phyloP scores from a whole-genome alignment of 2,329 filamentous ascomycete species.

The Apiospora hydei region DNA sequence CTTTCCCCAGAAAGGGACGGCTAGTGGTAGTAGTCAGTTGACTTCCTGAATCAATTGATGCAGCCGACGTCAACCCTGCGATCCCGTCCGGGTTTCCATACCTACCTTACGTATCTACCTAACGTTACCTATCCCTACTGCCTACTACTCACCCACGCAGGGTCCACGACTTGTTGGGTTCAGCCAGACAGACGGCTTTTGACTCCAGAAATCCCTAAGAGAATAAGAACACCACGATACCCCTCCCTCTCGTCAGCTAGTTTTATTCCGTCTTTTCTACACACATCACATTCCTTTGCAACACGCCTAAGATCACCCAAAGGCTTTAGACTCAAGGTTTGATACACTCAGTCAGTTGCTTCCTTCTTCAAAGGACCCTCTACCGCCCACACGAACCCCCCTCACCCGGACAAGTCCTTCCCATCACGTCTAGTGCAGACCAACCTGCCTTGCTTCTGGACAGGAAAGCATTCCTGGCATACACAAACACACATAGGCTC shows the following conservation, averaged over 20 bases:
- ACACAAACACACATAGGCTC: not conserved
- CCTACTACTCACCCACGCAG: not conserved
- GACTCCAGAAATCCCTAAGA: not conserved
- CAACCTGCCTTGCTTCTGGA: not conserved
- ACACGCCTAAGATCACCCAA: not conserved
- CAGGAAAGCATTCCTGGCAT: not conserved
- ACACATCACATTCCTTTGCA: constrained; percentile 20
- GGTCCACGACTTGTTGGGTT: constrained; percentile 7
- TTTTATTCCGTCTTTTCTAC: not conserved
- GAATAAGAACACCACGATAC: constrained; percentile 2
- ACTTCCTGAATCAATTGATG: constrained; percentile 15
- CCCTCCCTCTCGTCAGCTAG: not conserved
- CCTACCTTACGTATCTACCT: not conserved
- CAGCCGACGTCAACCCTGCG: constrained; percentile 22
- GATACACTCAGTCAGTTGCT: constrained; percentile 22
- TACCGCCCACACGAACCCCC: not conserved
- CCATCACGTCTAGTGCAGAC: not conserved
- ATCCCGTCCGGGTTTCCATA: not conserved
- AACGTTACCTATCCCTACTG: not conserved
- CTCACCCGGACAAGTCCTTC: not conserved
- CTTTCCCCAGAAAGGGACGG: not conserved
- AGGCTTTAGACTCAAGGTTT: constrained; percentile 29
- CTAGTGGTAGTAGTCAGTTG: not conserved
- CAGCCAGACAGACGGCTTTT: not conserved
- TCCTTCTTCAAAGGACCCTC: constrained; percentile 6